Base-by-base conservation (phyloP, 495 filamentous ascomycete species). In the Hyaloscypha variabilis region DNA sequence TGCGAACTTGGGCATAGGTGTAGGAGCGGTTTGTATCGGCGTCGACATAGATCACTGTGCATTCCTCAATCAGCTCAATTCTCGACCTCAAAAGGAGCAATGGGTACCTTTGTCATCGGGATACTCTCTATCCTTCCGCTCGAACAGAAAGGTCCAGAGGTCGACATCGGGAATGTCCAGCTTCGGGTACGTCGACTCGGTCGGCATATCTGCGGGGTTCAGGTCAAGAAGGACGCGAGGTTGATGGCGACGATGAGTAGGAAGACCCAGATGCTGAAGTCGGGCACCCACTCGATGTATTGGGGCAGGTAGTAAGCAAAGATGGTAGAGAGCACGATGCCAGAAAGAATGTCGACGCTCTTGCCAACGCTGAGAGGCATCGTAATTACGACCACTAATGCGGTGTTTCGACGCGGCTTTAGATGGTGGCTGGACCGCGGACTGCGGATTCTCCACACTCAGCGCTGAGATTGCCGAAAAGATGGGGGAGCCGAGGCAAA, bases 141-240 rank as follows among this genome's bases (percentile, higher is more conserved):
- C 91, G 73, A 97, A 94, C 10, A 98, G 73, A 54, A 96, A 88
- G 0, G 81, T 79, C 87, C 87, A 95, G 24, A 97, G 63, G 73
- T 94, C 92, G 52, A 85, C 66, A 30, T 83, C 69, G 0, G 92
- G 92, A 53, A 94, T 87, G 51, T 83, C 77, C 36, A 93, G 58
- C 0, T 73, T 69, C 3, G 82, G 79, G 71, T 85, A 90, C 49
- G 78, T 75, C 1, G 87, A 87, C 63, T 81, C 65, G 53, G 66
- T 70, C 53, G 71, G 71, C 71, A 72, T 72, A 60, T 54, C 6
- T 3, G 31, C 6, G 31, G 31, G 31, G 13, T 36, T 17, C 13
- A 46, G 19, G 39, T 19, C 10, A 46, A 17, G 59, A 54, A n/a
- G 0, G 23, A 29, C 19, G 63, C 50, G n/a, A 69, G 59, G 34